Evolutionary conservation across 2,329 filamentous ascomycete genomes (phyloP), one percentile per base, ranked within the genome.

Genomic region (Lojkania enalia): DNA sequence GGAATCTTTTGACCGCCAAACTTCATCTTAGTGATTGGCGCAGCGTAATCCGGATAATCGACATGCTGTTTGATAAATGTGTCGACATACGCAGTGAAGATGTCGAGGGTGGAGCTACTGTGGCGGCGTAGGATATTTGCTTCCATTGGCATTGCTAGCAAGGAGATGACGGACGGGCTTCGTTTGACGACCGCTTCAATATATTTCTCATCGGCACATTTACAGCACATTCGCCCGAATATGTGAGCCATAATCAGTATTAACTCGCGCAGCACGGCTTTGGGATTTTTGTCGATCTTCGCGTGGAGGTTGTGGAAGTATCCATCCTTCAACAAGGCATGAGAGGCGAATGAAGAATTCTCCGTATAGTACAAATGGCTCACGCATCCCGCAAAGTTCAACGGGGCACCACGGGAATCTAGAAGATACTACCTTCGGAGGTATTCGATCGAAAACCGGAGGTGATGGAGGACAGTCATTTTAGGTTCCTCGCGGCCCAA

Each of bases 381-480:
- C 0, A 90, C 79, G 3, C 83, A 75, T 0, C 83, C 82, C 0
- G 87, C 81, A 60, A 91, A 89, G 61, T 91, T 88, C 11, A 90
- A 69, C 0, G 88, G 86, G 1, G 67, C 72, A 35, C 87, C 88
- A 1, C 70, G 63, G 0, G 72, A 64, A 3, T 80, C 82, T 6
- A 92, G 73, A 0, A 92, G 77, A 32, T 80, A 74, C 54, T 90
- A 84, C 25, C 85, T 76, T 15, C 86, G 79, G 1, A 92, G 75
- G 55, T 90, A 92, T 52, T 92, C 87, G 33, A 92, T 87, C 0
- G 87, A 90, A 65, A 92, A 92, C 3, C 88, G 80, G 5, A 92
- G 67, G 59, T 91, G 87, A 61, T 92, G 87, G 39, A 87, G 77
- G 1, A 90, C 82, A 1, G 86, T 81, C 63, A 85, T 80, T 57